Base-by-base conservation (phyloP, 805 yeast species). In the Komagataella phaffii region DNA sequence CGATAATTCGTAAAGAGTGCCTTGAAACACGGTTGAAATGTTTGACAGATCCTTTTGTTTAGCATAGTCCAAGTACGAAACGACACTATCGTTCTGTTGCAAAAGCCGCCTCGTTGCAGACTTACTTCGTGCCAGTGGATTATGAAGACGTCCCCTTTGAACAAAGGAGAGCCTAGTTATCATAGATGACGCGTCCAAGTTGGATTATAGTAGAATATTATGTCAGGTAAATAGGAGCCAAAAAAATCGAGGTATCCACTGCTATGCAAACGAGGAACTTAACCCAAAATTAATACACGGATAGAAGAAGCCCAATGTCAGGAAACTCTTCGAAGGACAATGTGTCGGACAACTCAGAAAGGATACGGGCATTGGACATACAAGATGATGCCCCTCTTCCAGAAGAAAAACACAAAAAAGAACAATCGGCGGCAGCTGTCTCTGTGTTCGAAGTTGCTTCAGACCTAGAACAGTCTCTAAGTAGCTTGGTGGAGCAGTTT, bases 1-100 rank as follows among this genome's bases (percentile, higher is more conserved):
- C 2, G 70, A 59, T 17, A 77, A 61, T 55, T 80, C 86, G 56
- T 79, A 80, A 40, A 79, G 55, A 0, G 81, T 77, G 3, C 86
- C 86, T 49, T 65, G 63, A 58, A 77, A 78, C 2, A 70, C 82
- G 0, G 79, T 67, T 0, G 80, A 69, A 4, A 52, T 71, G 17
- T 79, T 73, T 45, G 69, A 66, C n/a, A 73, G 61, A 48, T 61
- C 69, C 24, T 64, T 59, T n/a, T 60, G 49, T 43, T 54, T 57
- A 10, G 68, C 64, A 47, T 71, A 64, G 2, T 58, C 54, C 17
- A 72, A 51, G 54, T 68, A 72, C 1, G 71, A 56, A 45, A 52
- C 48, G 17, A 70, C 30, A 58, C 64, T 46, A 56, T 70, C 48
- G 59, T 75, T 52, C 66, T 56, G 55, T 36, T 45, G 23, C 30